Conservation (phyloP, 371 early-diverging fungal species). For the Mucor piriformis region DNA sequence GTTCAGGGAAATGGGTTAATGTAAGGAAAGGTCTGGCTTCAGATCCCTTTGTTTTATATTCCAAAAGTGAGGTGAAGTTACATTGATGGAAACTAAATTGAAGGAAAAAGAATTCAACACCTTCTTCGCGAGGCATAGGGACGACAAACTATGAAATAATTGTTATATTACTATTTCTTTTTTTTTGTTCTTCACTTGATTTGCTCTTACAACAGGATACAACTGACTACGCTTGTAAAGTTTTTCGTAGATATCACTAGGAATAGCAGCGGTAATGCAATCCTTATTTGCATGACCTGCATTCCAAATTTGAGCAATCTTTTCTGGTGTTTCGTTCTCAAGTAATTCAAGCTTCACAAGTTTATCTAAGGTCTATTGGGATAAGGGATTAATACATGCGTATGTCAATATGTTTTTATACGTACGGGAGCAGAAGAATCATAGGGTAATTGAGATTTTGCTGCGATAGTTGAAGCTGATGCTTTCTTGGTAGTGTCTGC, state of each 20-base stretch:
- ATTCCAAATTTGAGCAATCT: slow-evolving; percentile 83
- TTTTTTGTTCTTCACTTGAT: neutral
- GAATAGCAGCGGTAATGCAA: slow-evolving; percentile 78
- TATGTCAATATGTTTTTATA: neutral
- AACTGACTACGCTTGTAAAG: slow-evolving; percentile 64
- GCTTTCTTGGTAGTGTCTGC: slow-evolving; percentile 28
- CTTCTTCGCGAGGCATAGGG: slow-evolving; percentile 82
- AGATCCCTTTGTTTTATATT: slow-evolving; percentile 84
- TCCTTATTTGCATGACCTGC: slow-evolving; percentile 74
- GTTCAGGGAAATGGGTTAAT: slow-evolving; percentile 87
- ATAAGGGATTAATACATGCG: neutral
- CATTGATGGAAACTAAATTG: slow-evolving; percentile 85
- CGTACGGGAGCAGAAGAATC: slow-evolving; percentile 56
- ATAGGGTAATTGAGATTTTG: slow-evolving; percentile 38
- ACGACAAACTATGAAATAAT: slow-evolving; percentile 73
- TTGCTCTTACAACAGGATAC: slow-evolving; percentile 72
- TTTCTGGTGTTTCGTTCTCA: slow-evolving; percentile 62
- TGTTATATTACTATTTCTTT: neutral
- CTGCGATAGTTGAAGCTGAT: slow-evolving; percentile 32
- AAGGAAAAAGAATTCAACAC: slow-evolving; percentile 86
- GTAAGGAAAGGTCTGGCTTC: slow-evolving; percentile 86
- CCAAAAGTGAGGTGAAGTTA: slow-evolving; percentile 86
- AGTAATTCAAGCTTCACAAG: slow-evolving; percentile 78
- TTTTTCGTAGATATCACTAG: slow-evolving; percentile 70
- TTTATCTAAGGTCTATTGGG: slow-evolving; percentile 68